These are phyloP conservation scores for Talaromyces albobiverticillius DNA, from an alignment of 2,329 filamentous ascomycete species.

Conservation along the genomic window DNA sequence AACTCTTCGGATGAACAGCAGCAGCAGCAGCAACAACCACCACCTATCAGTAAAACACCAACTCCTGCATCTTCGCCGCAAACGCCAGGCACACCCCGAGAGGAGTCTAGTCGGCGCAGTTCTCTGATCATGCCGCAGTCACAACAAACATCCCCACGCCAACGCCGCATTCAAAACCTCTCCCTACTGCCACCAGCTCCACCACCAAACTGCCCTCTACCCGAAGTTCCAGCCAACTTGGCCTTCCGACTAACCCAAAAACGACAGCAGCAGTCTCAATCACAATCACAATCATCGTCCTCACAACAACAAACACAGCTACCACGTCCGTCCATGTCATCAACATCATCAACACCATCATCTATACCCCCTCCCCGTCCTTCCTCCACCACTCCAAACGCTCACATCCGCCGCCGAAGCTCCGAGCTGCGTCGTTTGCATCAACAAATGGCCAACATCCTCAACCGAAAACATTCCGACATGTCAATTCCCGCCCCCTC, in stretches of 20 bases:
- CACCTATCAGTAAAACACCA: not conserved
- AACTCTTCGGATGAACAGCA: not conserved
- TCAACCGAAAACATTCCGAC: conserved; percentile 7
- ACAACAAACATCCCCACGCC: conserved; percentile 11
- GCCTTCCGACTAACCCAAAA: conserved; percentile 6
- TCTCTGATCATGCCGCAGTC: conserved; percentile 1
- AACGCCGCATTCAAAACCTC: conserved; percentile 22
- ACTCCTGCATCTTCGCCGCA: conserved; percentile 4
- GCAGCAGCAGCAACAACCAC: not conserved
- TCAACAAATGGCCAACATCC: conserved; percentile 9
- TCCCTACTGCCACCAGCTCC: conserved; percentile 24
- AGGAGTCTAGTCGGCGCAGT: conserved; percentile 11
- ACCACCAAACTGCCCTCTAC: conserved; percentile 26
- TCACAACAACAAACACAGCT: conserved; percentile 2
- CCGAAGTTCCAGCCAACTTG: conserved; percentile 20
- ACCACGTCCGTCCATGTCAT: conserved; percentile 4
- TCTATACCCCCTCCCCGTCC: conserved; percentile 1
- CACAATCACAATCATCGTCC: not conserved
- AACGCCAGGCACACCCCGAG: conserved; percentile 3
- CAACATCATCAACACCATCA: conserved; percentile 1
- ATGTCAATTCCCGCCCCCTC: not conserved
- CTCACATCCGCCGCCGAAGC: conserved; percentile 8
- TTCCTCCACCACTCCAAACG: not conserved
- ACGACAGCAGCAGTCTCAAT: not conserved
- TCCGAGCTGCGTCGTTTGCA: conserved; percentile 9